These are phyloP conservation scores for Trichaptum fuscoviolaceum DNA, from an alignment of 768 basidiomycete species.

Conservation along the genomic window DNA sequence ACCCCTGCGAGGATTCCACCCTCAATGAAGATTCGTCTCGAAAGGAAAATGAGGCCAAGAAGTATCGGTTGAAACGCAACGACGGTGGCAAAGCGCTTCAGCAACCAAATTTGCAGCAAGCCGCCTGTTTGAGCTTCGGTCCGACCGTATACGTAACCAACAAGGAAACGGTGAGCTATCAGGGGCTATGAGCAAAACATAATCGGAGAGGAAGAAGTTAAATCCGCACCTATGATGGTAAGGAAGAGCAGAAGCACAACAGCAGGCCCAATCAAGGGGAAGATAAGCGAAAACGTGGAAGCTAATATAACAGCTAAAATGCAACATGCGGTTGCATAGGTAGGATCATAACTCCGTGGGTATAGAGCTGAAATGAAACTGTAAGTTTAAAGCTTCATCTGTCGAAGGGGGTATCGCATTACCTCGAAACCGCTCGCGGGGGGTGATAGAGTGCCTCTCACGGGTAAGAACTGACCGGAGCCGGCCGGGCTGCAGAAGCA, in stretches of 20 bases:
- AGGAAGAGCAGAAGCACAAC: conserved; percentile 60
- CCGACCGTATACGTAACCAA: conserved; percentile 73
- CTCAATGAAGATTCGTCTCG: conserved; percentile 63
- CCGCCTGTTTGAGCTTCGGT: conserved; percentile 74
- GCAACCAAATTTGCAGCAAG: conserved; percentile 66
- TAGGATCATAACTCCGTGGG: conserved; percentile 64
- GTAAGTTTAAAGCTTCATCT: background rate
- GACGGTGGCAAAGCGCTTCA: conserved; percentile 67
- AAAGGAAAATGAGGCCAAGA: conserved; percentile 67
- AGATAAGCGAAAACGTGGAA: conserved; percentile 67
- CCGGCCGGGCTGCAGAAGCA: conserved; percentile 66
- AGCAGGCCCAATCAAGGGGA: conserved; percentile 72
- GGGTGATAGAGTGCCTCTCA: conserved; percentile 61
- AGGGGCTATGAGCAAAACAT: conserved; percentile 1
- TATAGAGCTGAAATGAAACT: conserved; percentile 48
- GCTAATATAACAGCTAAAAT: conserved; percentile 67
- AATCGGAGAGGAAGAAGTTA: background rate
- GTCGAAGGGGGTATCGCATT: conserved; percentile 9
- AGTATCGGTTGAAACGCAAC: conserved; percentile 70
- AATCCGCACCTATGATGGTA: conserved; percentile 54
- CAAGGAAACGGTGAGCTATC: conserved; percentile 72
- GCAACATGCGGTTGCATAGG: conserved; percentile 61
- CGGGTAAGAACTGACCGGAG: conserved; percentile 52
- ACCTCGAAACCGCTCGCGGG: conserved; percentile 77
- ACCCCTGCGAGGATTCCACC: conserved; percentile 57